phyloP scores from a whole-genome alignment of 225 moss, liverwort and hornwort species.

The Bryum argenteum region DNA sequence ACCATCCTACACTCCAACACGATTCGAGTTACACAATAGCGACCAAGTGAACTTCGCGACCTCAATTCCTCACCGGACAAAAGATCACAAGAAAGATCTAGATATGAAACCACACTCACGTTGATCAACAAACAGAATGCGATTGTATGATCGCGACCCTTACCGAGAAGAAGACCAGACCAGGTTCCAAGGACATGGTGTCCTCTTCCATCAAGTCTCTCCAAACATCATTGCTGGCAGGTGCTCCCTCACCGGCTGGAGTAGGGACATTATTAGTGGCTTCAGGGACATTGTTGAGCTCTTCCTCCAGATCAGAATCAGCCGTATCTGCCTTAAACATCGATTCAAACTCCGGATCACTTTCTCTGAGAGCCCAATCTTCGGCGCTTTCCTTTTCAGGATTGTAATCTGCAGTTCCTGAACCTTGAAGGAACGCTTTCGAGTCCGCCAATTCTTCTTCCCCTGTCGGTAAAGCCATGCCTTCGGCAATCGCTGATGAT shows the following conservation, averaged over 20 bases:
- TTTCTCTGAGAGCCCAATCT: slow-evolving; percentile 43
- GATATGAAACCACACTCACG: no score
- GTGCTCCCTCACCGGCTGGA: slow-evolving; percentile 36
- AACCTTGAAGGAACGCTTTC: slow-evolving; percentile 42
- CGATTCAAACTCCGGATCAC: slow-evolving; percentile 59
- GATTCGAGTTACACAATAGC: slow-evolving; percentile 17
- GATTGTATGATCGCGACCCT: slow-evolving; percentile 5
- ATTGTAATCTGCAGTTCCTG: slow-evolving; percentile 43
- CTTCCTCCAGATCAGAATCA: slow-evolving; percentile 46
- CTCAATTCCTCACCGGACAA: background rate
- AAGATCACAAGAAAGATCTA: no score
- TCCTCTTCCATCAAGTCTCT: slow-evolving; percentile 91
- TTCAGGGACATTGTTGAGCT: slow-evolving; percentile 38
- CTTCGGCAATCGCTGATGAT: slow-evolving; percentile 51
- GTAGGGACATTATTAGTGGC: slow-evolving; percentile 20
- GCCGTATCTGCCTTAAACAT: slow-evolving; percentile 44
- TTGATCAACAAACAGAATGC: slow-evolving; percentile 1
- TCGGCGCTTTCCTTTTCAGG: slow-evolving; percentile 46
- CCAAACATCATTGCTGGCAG: slow-evolving; percentile 48
- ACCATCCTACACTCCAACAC: slow-evolving; percentile 72
- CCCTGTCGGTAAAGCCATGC: slow-evolving; percentile 39
- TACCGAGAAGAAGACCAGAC: slow-evolving; percentile 91
- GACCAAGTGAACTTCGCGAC: background rate
- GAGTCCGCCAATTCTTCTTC: slow-evolving; percentile 40
- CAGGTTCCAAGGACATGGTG: slow-evolving; percentile 66